Base-by-base conservation (phyloP, 2,329 filamentous ascomycete species). In the Parastagonospora nodorum region DNA sequence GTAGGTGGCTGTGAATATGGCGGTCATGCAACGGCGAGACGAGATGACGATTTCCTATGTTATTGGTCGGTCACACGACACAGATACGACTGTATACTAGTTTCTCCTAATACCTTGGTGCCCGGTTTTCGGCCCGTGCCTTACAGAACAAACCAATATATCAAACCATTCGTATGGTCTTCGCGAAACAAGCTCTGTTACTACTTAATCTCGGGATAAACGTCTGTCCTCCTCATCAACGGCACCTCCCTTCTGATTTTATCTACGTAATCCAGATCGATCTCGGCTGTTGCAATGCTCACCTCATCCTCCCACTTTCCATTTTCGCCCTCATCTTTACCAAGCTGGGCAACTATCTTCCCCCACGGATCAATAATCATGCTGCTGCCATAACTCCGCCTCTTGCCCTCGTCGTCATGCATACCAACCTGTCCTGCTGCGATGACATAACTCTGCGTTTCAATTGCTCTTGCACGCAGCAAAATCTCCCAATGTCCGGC, bases 301-400 rank as follows among this genome's bases (percentile, higher is more conserved):
- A 75, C 75, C 8, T 61, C 57, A 40, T 59, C 65, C 50, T 51
- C 63, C 66, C 63, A 71, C 61, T 60, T 64, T 53, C 58, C 74
- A 50, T 61, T 64, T 29, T 46, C 64, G 37, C 75, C 64, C 58
- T 78, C 73, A 36, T 78, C 75, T 1, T 85, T 86, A 35, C 80
- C 80, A 67, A 87, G 79, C 66, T 88, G 81, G 3, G 87, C 81
- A 35, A 90, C 68, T 1, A 97, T 82, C 49, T 84, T 81, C 0
- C 93, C 93, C 91, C 92, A 96, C 0, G 93, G 92, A 70, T 90
- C 88, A 24, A 97, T 81, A 40, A 95, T 88, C 77, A 96, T 85
- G 62, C 88, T 90, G 69, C 90, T 88, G 0, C 93, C 93, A 75
- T 94, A 96, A 73, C 90, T 95, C 27, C 83, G 82, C 50, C 93